These are phyloP conservation scores for Rugonectria rugulosa DNA, from an alignment of 2,329 filamentous ascomycete species.

Conservation along the genomic window DNA sequence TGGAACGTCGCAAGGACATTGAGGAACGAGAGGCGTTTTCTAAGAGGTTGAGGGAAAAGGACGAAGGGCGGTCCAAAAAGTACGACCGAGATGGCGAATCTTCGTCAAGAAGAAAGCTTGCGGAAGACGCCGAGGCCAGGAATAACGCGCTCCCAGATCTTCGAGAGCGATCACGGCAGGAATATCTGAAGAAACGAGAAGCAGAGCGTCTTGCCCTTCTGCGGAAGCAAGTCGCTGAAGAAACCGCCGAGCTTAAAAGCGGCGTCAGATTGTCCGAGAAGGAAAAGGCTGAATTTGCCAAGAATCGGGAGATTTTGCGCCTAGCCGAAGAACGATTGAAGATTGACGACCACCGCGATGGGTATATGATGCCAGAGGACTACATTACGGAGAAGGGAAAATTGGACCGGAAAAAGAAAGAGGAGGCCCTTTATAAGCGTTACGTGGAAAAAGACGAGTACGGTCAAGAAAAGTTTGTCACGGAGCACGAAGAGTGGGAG, in stretches of 20 bases:
- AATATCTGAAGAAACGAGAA: conserved; percentile 94
- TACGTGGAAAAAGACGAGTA: conserved; percentile 89
- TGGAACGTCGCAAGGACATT: conserved; percentile 69
- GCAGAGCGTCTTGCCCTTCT: conserved; percentile 85
- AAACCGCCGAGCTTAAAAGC: conserved; percentile 80
- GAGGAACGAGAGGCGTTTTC: conserved; percentile 82
- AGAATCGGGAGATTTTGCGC: conserved; percentile 82
- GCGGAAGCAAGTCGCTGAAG: conserved; percentile 88
- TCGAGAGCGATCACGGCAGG: conserved; percentile 83
- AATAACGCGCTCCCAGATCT: conserved; percentile 80
- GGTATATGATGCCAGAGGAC: conserved; percentile 92
- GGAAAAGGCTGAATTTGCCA: conserved; percentile 87
- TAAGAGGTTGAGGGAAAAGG: conserved; percentile 75
- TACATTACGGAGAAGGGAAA: conserved; percentile 95
- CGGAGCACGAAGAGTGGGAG: conserved; percentile 97
- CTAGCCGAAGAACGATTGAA: conserved; percentile 84
- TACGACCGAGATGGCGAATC: conserved; percentile 65
- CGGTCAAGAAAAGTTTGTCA: conserved; percentile 88
- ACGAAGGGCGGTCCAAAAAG: conserved; percentile 75
- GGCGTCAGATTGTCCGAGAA: conserved; percentile 77
- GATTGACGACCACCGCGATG: conserved; percentile 92
- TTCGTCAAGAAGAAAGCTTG: conserved; percentile 60
- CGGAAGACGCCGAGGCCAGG: conserved; percentile 67
- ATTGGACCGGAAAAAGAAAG: conserved; percentile 84
- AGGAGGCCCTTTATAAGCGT: conserved; percentile 87